These are phyloP conservation scores for Allantophomopsis cytisporea DNA, from an alignment of 2,329 filamentous ascomycete genomes.

Conservation along the genomic window DNA sequence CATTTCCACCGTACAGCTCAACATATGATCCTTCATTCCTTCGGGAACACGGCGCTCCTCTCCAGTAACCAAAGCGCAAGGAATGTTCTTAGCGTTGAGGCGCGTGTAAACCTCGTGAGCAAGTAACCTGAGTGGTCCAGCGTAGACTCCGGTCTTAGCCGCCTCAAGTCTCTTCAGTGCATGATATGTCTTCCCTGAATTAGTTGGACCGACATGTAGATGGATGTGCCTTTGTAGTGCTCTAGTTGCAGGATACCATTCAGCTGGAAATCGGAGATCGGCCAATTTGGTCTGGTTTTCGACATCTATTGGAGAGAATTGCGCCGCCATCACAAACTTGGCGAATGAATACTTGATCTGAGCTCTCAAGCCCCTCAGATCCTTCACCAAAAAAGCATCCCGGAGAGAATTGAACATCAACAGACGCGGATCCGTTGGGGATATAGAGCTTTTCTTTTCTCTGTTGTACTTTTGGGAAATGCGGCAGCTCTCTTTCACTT, in stretches of 20 bases:
- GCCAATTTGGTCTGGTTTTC: conserved; percentile 45
- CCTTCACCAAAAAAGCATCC: conserved; percentile 41
- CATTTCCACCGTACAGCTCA: conserved; percentile 94
- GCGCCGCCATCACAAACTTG: conserved; percentile 42
- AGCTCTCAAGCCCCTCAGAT: conserved; percentile 33
- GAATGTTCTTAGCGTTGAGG: conserved; percentile 62
- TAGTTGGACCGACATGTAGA: conserved; percentile 90
- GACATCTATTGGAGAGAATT: conserved; percentile 35
- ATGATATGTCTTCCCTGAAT: conserved; percentile 96
- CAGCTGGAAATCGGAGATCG: conserved; percentile 78
- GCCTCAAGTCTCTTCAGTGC: conserved; percentile 75
- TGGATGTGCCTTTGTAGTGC: conserved; percentile 72
- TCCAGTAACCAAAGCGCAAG: conserved; percentile 75
- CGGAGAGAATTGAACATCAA: conserved; percentile 25
- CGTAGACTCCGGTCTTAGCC: conserved; percentile 69
- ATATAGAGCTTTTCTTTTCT: conserved; percentile 6
- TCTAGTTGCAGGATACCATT: conserved; percentile 85
- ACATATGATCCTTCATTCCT: conserved; percentile 42
- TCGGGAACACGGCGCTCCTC: conserved; percentile 70
- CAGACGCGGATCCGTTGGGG: not conserved
- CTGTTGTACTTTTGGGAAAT: conserved; percentile 4
- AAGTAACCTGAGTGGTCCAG: conserved; percentile 75
- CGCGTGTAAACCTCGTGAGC: conserved; percentile 94
- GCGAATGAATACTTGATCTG: conserved; percentile 58
- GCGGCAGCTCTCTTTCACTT: conserved; percentile 6